Evolutionary conservation across 257 asterid genomes (phyloP), one percentile per base, ranked within the genome.

Genomic region (Ophiorrhiza pumila): DNA sequence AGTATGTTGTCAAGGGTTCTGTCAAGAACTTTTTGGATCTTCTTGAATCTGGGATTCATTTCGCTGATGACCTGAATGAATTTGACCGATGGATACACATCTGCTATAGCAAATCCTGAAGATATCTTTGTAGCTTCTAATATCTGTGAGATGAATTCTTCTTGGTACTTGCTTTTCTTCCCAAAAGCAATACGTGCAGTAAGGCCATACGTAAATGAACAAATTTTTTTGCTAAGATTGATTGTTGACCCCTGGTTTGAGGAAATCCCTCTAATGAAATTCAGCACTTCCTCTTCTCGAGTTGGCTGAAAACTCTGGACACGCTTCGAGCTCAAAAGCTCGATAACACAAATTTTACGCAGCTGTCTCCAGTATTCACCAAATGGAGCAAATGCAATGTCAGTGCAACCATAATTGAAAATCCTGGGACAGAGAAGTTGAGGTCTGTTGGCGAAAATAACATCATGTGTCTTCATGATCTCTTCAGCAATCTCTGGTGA

Each of bases 291-390:
- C 53, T 63, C 43, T 52, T 79, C 82, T 35, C 88, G 42, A 0
- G 77, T 27, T 1, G 71, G 64, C 20, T 69, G 50, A 47, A 79
- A 79, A 0, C 83, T 79, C 1, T 57, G 80, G 8, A 86, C 87
- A 2, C 85, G 84, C 6, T 67, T 80, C 14, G 49, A 4, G 12
- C 49, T 43, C 12, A 43, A 5, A 43, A 43, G 49, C 18, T 58
- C 37, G 17, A 25, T 22, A 13, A n/a, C n/a, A n/a, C n/a, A n/a
- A n/a, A n/a, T n/a, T n/a, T n/a, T n/a, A n/a, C n/a, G n/a, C n/a
- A n/a, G 37, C 8, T 58, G 37, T 29, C 65, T 58, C 41, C 65
- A 58, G 37, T 58, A 58, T 9, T 10, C 34, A 58, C 65, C 65
- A 7, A 23, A 58, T 13, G 65, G 65, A 6, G 65, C 8, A 25